Conservation (phyloP, 257 asterid species). For the Phtheirospermum japonicum region DNA sequence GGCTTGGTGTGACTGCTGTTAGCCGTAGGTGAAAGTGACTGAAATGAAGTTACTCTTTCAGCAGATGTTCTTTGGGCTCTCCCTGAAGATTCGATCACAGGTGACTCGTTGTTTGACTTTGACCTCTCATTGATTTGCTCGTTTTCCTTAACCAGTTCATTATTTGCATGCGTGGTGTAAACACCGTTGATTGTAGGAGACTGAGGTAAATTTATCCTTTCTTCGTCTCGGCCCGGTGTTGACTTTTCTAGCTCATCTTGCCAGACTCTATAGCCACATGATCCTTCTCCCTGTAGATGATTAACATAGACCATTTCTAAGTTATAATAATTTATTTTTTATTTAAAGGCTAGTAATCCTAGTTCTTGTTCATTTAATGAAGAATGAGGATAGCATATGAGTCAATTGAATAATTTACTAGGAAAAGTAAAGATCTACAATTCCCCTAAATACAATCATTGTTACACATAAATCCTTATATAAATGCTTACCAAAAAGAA, state of each 20-base stretch:
- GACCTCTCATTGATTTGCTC: constrained; percentile 21
- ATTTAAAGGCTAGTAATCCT: no score
- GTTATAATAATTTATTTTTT: no score
- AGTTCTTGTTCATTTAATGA: no score
- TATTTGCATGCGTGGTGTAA: constrained; percentile 1
- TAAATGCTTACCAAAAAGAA: background rate
- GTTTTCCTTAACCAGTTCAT: constrained; percentile 25
- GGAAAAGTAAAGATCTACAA: no score
- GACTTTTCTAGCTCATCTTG: constrained; percentile 38
- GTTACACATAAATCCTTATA: background rate
- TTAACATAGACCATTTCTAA: background rate
- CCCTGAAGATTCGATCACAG: constrained; percentile 26
- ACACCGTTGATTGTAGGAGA: constrained; percentile 14
- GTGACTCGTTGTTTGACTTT: constrained; percentile 20
- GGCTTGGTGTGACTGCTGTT: constrained; percentile 6
- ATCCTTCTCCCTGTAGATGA: constrained; percentile 52
- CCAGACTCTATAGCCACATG: constrained; percentile 49
- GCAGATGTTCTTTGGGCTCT: constrained; percentile 16
- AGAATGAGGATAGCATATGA: no score
- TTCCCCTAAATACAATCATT: background rate
- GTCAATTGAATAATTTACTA: no score
- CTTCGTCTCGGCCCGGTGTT: constrained; percentile 6
- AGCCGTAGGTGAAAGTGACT: constrained; percentile 18
- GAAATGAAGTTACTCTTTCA: constrained; percentile 18
- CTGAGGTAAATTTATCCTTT: constrained; percentile 13